A percentile compares a stretch with the other conserved stretches of the same genome.
Conservation (phyloP, 805 yeast species). For the Middelhovenomyces tepae region DNA sequence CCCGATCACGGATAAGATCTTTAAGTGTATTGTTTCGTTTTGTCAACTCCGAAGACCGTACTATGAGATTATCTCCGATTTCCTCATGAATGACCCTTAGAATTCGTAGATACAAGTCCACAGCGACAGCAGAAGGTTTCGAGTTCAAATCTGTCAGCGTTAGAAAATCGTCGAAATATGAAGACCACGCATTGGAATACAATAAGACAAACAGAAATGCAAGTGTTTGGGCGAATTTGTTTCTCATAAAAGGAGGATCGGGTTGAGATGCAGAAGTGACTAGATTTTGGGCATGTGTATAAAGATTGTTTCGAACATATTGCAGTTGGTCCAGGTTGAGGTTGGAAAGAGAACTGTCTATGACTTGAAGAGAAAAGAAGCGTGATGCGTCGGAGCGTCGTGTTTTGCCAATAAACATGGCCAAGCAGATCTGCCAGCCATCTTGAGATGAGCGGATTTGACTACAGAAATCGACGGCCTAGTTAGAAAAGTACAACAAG, state of each 20-base stretch:
- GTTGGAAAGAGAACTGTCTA: conserved; percentile 45
- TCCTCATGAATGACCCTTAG: conserved; percentile 74
- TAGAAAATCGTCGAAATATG: conserved; percentile 43
- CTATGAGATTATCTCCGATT: conserved; percentile 84
- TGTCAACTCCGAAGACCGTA: conserved; percentile 48
- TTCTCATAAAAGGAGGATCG: conserved; percentile 34
- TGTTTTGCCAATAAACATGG: conserved; percentile 29
- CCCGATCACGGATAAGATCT: conserved; percentile 71
- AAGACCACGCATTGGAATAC: conserved; percentile 42
- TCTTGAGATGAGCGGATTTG: conserved; percentile 35
- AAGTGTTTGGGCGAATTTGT: conserved; percentile 49
- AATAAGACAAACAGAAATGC: conserved; percentile 42
- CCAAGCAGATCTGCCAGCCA: conserved; percentile 41
- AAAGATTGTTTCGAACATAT: conserved; percentile 39
- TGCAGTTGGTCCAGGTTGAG: conserved; percentile 39
- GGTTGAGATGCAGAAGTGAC: conserved; percentile 26
- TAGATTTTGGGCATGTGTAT: conserved; percentile 34
- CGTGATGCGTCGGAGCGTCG: conserved; percentile 45
- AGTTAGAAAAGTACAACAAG: conserved; percentile 3
- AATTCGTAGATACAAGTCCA: conserved; percentile 70
- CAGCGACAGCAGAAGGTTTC: conserved; percentile 34
- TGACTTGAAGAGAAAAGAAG: conserved; percentile 62
- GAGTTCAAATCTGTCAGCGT: conserved; percentile 23
- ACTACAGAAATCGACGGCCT: conserved; percentile 38
- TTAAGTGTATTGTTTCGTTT: conserved; percentile 66